A percentile compares a stretch with the other conserved stretches of the same genome.
phyloP scores from a whole-genome alignment of 2,329 filamentous ascomycete species.

The Aspergillus udagawae region DNA sequence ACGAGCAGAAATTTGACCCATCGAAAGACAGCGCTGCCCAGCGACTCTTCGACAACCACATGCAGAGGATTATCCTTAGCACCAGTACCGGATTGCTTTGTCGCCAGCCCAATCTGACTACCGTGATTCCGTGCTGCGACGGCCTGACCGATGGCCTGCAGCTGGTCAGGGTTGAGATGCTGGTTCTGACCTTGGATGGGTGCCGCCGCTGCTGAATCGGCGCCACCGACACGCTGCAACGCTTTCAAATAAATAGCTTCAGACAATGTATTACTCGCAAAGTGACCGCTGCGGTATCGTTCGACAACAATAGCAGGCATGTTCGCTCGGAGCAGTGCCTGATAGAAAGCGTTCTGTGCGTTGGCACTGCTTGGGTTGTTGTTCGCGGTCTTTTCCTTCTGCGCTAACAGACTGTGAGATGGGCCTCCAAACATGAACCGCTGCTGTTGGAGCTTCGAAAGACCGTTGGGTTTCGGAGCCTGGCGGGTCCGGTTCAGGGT shows the following conservation, averaged over 20 bases:
- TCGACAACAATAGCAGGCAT: constrained; percentile 92
- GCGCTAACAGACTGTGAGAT: constrained; percentile 64
- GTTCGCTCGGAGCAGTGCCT: constrained; percentile 81
- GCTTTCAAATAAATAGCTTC: constrained; percentile 77
- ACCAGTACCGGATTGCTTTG: constrained; percentile 56
- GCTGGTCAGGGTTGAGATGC: constrained; percentile 55
- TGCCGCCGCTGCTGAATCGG: constrained; percentile 23
- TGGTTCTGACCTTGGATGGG: constrained; percentile 21
- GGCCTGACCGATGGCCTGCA: constrained; percentile 78
- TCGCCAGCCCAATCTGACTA: constrained; percentile 56
- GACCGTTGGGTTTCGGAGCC: constrained; percentile 17
- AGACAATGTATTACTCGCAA: constrained; percentile 73
- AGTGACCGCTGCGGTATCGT: constrained; percentile 80
- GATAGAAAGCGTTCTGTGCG: constrained; percentile 90
- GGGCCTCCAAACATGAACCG: constrained; percentile 38
- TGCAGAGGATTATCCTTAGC: constrained; percentile 83
- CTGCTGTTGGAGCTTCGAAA: constrained; percentile 32
- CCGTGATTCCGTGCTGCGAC: constrained; percentile 68
- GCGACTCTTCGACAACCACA: constrained; percentile 89
- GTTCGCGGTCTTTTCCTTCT: constrained; percentile 87
- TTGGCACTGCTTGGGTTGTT: constrained; percentile 83
- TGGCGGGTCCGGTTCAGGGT: constrained; percentile 23
- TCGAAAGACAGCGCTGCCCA: constrained; percentile 74
- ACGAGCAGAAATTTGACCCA: constrained; percentile 84
- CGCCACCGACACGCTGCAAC: constrained; percentile 57